Base-by-base conservation (phyloP, 495 filamentous ascomycete species). In the Neurospora sp. region DNA sequence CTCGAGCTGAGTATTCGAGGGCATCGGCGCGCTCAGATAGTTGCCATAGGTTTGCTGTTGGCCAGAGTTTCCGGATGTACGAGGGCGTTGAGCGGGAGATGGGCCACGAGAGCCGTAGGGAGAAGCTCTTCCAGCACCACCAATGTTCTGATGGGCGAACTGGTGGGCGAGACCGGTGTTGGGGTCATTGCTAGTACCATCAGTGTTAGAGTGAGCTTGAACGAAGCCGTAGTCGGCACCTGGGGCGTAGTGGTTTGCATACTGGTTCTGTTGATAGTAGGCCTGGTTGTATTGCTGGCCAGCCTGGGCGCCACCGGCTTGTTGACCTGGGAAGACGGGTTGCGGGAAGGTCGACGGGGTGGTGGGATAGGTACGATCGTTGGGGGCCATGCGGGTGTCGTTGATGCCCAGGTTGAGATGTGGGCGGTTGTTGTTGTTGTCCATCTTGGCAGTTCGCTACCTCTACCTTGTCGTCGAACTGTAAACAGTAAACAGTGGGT, bases 341-440 rank as follows among this genome's bases (percentile, higher is more conserved):
- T 98, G 94, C 12, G 94, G 94, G 78, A 98, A 98, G 70, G 94
- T 96, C 74, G 94, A 97, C 72, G 96, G 95, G 20, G 96, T 99
- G 69, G 96, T 97, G 79, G 96, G 96, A 88, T 95, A 99, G 73
- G 92, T 90, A 82, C 93, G 92, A 81, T 90, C 92, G 82, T 89
- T 89, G 72, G 88, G 82, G 70, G 88, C 85, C 59, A 90, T 88
- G 78, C 90, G 89, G 76, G 88, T 88, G 76, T 90, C 89, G 79
- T 90, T 90, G 77, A 83, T 89, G 75, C 83, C 85, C 79, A 93
- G 92, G 82, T 94, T 94, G 75, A 94, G 85, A 78, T 90, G 89
- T 72, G 92, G 86, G 72, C 90, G 90, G 76, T 89, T 88, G 79
- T 89, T 83, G 79, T 89, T 83, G 74, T 84, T 83, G 79, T 86